Base-by-base conservation (phyloP, 2,329 filamentous ascomycete genomes). In the Orbilia brochopaga region DNA sequence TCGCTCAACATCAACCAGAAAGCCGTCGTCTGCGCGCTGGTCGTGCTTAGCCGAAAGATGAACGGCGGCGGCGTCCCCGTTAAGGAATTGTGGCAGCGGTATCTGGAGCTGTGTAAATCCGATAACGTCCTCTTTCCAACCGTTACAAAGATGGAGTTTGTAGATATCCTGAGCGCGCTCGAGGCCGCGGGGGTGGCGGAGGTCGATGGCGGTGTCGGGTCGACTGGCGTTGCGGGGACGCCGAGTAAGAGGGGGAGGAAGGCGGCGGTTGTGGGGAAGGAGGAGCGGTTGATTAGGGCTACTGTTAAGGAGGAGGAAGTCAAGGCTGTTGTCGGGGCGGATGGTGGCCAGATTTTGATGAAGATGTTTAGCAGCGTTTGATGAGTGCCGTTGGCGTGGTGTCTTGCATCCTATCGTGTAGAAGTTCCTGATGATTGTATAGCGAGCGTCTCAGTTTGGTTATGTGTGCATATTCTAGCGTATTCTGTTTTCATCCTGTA, bases 1-100 rank as follows among this genome's bases (percentile, higher is more conserved):
- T 87, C 88, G 2, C 85, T 99, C 64, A 99, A 97, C 78, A 84
- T 99, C 1, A 95, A 99, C 78, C 94, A 99, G 79, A 97, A 96
- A 79, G 94, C 93, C 2, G 92, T 93, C 0, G 84, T 99, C 8
- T 99, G 94, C 81, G 87, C 93, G 0, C 83, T 99, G 13, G 85
- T 93, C 42, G 91, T 91, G 1, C 86, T 94, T n/a, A 92, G 97
- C 79, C 90, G 89, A 76, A 72, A 65, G 23, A 87, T 87, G 74
- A 88, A 78, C 21, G 78, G 77, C 8, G 79, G 83, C 5, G 90
- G 90, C 0, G 92, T 93, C 1, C 95, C 89, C 0, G 85, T 96
- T 78, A 95, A 92, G 80, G 85, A 85, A 60, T 82, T 97, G 3
- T 97, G 91, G 79, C 89, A 91, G 69, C 87, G 90, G 1, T 99